These are phyloP conservation scores for Candida nonsorbophila DNA, from an alignment of 805 yeast genomes.

Conservation along the genomic window DNA sequence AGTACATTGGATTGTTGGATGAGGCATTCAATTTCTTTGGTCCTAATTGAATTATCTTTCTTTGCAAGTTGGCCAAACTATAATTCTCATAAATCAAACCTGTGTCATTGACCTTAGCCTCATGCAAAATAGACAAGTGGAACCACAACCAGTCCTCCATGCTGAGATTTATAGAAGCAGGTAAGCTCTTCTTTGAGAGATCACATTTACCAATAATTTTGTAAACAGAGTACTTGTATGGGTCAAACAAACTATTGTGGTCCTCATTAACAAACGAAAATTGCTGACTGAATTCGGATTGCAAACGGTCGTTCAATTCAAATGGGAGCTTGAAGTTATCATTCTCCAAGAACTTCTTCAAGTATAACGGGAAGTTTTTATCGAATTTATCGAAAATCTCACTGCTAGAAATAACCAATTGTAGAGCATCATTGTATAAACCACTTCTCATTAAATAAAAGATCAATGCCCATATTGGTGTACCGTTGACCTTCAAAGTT, in stretches of 20 bases:
- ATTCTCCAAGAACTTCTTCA: constrained; percentile 57
- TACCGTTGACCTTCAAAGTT: constrained; percentile 57
- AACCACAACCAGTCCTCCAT: constrained; percentile 98
- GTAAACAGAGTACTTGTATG: constrained; percentile 84
- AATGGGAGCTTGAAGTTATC: constrained; percentile 54
- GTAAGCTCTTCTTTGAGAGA: constrained; percentile 58
- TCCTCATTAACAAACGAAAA: constrained; percentile 57
- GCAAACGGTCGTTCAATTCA: constrained; percentile 64
- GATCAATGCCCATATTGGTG: constrained; percentile 91
- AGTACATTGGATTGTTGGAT: constrained; percentile 61
- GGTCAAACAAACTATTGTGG: constrained; percentile 56
- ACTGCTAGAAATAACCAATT: constrained; percentile 56
- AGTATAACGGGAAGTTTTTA: constrained; percentile 73
- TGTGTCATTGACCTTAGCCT: constrained; percentile 36
- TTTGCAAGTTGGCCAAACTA: constrained; percentile 68
- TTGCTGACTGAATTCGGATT: constrained; percentile 78
- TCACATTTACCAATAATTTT: constrained; percentile 91
- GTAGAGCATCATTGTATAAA: constrained; percentile 69
- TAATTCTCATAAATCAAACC: constrained; percentile 66
- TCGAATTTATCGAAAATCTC: constrained; percentile 80
- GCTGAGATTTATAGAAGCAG: constrained; percentile 64
- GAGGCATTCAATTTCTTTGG: constrained; percentile 63
- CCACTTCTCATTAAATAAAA: constrained; percentile 87
- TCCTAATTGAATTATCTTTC: constrained; percentile 66
- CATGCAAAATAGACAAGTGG: constrained; percentile 71